Evolutionary conservation across 768 basidiomycete genomes (phyloP), one percentile per base, ranked within the genome.

Genomic region (Punctularia strigosozonata): DNA sequence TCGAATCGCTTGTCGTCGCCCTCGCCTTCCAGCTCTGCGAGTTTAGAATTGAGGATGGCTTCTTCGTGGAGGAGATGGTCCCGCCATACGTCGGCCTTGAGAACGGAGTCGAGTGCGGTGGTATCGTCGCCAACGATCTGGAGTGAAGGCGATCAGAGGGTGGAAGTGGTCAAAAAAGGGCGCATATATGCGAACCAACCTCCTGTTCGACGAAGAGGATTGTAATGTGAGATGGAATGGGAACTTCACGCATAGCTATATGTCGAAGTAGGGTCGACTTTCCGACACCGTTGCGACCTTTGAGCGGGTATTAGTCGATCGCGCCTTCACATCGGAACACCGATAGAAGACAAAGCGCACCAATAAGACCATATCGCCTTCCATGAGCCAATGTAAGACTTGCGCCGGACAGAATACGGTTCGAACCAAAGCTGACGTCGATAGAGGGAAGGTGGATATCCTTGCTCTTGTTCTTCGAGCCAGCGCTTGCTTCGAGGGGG

Each of bases 21-120:
- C 49, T 83, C 76, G 18, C 58, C 57, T 42, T 95, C 90, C 10
- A 94, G 67, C 43, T 70, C 74, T 0, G 73, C 59, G 2, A 98
- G 70, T 44, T 74, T 71, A 0, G 70, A 71, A 50, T 92, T 91
- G 32, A 97, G 65, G 17, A 68, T 60, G 0, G 61, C 61, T 58
- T 98, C 92, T 52, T 99, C 90, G 40, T 78, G 82, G 36, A 95
- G 60, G 14, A 97, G 67, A 46, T 88, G 84, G 51, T 94, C 91
- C 55, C 94, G 72, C 90, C 95, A 98, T 23, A 99, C 95, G 54
- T 99, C 95, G n/a, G 95, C 95, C 57, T 92, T 90, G n/a, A 99
- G 69, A 17, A 99, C 95, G 1, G 92, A 91, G 17, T 91, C 85
- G 31, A 99, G 68, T 3, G 95, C 95, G 1, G 66, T 64, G 0